Percentiles rank a stretch among this genome's conserved stretches.
Conservation (phyloP, 345 rosid species). For the Citrus cavaleriei region DNA sequence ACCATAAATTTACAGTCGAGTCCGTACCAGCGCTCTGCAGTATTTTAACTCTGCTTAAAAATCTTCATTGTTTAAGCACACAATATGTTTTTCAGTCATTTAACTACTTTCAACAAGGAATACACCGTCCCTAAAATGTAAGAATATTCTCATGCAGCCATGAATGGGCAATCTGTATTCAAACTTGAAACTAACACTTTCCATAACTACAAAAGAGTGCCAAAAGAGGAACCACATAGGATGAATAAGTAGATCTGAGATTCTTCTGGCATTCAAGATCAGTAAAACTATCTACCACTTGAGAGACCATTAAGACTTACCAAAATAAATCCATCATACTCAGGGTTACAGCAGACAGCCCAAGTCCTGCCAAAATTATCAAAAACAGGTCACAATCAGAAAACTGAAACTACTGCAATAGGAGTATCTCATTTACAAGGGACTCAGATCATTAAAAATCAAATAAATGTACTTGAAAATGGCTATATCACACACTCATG, state of each 20-base stretch:
- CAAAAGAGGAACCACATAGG: background rate
- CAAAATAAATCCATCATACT: slow-evolving; percentile 75
- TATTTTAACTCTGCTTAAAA: slow-evolving; percentile 12
- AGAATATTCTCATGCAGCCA: background rate
- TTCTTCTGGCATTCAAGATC: background rate
- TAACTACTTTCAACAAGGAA: background rate
- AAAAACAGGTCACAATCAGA: slow-evolving; percentile 10
- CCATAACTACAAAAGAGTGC: background rate
- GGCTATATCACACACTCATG: background rate
- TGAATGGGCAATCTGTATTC: background rate
- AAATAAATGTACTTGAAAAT: slow-evolving; percentile 1
- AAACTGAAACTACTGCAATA: slow-evolving; percentile 9
- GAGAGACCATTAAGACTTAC: slow-evolving; percentile 20
- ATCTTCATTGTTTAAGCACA: slow-evolving; percentile 7
- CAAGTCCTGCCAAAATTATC: slow-evolving; percentile 68
- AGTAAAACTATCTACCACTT: background rate
- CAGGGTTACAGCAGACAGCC: slow-evolving; percentile 82
- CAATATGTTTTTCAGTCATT: background rate
- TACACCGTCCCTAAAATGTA: background rate
- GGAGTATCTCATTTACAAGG: background rate
- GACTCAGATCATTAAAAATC: background rate
- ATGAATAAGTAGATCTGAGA: background rate
- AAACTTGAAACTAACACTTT: background rate
- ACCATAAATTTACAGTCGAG: slow-evolving; percentile 86
- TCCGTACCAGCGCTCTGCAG: slow-evolving; percentile 93